Conservation (phyloP, 2,329 filamentous ascomycete species). For the Tolypocladium guangdongense region DNA sequence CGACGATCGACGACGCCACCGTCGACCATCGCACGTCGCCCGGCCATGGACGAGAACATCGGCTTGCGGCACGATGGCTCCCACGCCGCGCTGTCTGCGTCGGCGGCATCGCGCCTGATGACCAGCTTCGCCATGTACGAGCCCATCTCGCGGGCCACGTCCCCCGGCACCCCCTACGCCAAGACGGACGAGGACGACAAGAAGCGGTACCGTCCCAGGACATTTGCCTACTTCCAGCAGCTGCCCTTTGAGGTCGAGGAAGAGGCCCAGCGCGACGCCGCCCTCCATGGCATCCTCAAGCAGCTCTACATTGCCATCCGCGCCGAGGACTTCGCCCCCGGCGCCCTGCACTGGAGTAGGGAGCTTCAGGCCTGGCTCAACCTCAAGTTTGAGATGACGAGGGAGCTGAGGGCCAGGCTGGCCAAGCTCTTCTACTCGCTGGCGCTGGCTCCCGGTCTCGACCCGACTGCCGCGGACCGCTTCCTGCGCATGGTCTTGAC, state of each 20-base stretch:
- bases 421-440: constrained; percentile 93
- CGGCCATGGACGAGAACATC: constrained; percentile 27
- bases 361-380: constrained; percentile 92
- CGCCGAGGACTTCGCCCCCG: constrained; percentile 87
- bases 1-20: neutral
- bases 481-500: constrained; percentile 96
- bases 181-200: constrained; percentile 39
- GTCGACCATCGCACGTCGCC: neutral
- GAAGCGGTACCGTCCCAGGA: constrained; percentile 70
- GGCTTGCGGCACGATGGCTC: constrained; percentile 21
- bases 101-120: constrained; percentile 19
- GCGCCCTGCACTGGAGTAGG: constrained; percentile 91
- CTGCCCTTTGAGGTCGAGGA: constrained; percentile 84
- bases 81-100: constrained; percentile 18
- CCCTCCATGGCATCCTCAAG: constrained; percentile 79
- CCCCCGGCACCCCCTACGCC: constrained; percentile 56
- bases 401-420: constrained; percentile 70
- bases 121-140: constrained; percentile 39
- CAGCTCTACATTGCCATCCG: constrained; percentile 87
- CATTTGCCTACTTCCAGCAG: constrained; percentile 85
- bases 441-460: constrained; percentile 78
- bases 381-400: constrained; percentile 93
- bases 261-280: constrained; percentile 63
- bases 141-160: constrained; percentile 75
- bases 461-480: constrained; percentile 69